Evolutionary conservation across 345 rosid genomes (phyloP).

Genomic region (Luvunga scandens): DNA sequence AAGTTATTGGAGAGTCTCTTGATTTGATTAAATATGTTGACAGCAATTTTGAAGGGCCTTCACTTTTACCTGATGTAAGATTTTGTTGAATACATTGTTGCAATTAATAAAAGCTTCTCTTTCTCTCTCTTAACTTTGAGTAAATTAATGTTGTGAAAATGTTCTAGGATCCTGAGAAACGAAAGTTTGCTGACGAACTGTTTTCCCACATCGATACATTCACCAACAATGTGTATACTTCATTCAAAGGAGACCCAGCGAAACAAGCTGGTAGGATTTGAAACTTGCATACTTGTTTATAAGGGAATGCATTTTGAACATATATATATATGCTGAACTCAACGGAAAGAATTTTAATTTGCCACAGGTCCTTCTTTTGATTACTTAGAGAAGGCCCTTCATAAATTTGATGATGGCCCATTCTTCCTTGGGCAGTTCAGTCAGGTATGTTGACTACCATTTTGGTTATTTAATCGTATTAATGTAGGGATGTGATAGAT

Average conservation of each 20-base stretch:
- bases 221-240: conserved; percentile 25
- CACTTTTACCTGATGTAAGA: conserved; percentile 63
- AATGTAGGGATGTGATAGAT: not conserved
- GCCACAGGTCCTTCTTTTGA: conserved; percentile 66
- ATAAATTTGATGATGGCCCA: conserved; percentile 74
- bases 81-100: not conserved
- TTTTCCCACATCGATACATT: conserved; percentile 59
- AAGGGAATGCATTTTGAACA: not conserved
- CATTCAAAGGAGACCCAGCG: conserved; percentile 62
- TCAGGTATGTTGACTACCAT: conserved; percentile 42
- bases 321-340: not conserved
- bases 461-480: not conserved
- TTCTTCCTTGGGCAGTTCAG: conserved; percentile 84
- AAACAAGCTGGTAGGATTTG: conserved; percentile 53
- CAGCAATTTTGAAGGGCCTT: conserved; percentile 82
- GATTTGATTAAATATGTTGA: conserved; percentile 77
- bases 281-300: not conserved
- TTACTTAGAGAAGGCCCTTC: conserved; percentile 64
- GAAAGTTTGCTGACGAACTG: conserved; percentile 61
- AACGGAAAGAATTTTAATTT: conserved; percentile 8
- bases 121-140: not conserved
- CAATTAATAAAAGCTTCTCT: not conserved
- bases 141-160: conserved; percentile 10
- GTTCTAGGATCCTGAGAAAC: conserved; percentile 65
- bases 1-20: conserved; percentile 81